A percentile compares a stretch with the other conserved stretches of the same genome.
These are phyloP conservation scores for Mucuna pruriens DNA, from an alignment of 306 rosid genomes.

Conservation along the genomic window DNA sequence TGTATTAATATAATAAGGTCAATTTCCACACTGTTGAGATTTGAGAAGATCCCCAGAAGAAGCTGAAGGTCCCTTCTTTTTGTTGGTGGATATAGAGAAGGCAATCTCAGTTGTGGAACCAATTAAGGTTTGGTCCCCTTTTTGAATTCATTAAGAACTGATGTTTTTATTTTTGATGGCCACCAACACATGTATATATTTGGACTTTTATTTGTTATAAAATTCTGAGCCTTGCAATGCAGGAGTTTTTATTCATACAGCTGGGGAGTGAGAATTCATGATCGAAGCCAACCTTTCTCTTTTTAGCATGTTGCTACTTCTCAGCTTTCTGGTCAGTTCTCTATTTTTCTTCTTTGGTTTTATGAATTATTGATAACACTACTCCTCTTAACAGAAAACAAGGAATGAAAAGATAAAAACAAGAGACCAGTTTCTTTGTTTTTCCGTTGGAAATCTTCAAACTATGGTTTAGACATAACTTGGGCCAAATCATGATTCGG, in stretches of 20 bases:
- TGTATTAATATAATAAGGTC: neutral
- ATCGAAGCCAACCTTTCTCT: constrained; percentile 21
- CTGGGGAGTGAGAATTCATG: constrained; percentile 28
- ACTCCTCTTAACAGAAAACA: neutral
- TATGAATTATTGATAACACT: neutral
- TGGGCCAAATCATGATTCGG: neutral
- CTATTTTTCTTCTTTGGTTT: constrained; percentile 3
- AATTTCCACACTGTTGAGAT: neutral
- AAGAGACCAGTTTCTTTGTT: neutral
- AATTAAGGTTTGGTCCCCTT: neutral
- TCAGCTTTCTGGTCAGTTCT: constrained; percentile 53
- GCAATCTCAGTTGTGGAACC: neutral
- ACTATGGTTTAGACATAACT: neutral
- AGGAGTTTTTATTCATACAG: constrained; percentile 32
- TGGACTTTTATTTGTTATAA: neutral
- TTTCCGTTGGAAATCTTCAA: neutral
- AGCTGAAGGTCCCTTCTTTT: neutral
- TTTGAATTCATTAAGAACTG: neutral
- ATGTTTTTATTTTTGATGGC: neutral
- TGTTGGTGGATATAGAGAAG: neutral
- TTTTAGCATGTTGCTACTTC: constrained; percentile 16
- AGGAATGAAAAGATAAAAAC: neutral
- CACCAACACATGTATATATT: neutral
- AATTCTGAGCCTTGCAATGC: constrained; percentile 42
- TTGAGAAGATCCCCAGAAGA: constrained; percentile 1